Conservation (phyloP, 306 rosid genomes). For the Glycine latifolia region DNA sequence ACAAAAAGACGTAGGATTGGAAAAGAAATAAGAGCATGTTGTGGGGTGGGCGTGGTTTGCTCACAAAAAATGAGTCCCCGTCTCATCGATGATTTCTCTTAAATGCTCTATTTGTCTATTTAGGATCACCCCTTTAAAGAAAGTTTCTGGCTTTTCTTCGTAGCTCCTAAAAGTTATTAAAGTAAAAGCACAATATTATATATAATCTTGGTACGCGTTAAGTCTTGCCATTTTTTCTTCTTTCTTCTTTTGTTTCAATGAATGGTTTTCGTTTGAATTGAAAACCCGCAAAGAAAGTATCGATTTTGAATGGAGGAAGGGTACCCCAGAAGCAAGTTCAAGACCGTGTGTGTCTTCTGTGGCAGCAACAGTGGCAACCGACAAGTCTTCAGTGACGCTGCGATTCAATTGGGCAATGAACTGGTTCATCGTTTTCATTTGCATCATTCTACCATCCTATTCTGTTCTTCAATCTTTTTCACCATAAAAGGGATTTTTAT, state of each 20-base stretch:
- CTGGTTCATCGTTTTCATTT: conserved; percentile 57
- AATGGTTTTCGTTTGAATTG: conserved; percentile 49
- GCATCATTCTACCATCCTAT: neutral
- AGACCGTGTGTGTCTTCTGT: conserved; percentile 85
- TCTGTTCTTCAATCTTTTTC: conserved; percentile 6
- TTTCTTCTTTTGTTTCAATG: conserved; percentile 47
- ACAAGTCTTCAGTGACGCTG: conserved; percentile 80
- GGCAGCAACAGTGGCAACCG: conserved; percentile 94
- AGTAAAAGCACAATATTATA: neutral
- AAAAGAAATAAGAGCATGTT: conserved; percentile 55
- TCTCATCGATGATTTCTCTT: conserved; percentile 42
- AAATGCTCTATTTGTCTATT: conserved; percentile 45
- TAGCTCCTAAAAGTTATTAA: conserved; percentile 43
- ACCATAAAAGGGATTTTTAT: neutral
- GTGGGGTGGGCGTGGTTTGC: conserved; percentile 56
- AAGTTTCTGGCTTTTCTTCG: conserved; percentile 46
- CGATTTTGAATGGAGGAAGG: conserved; percentile 74
- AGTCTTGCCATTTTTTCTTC: conserved; percentile 31
- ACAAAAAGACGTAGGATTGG: conserved; percentile 60
- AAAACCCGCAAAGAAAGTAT: conserved; percentile 35
- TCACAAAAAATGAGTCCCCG: conserved; percentile 40
- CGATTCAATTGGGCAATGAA: conserved; percentile 89
- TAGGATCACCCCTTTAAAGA: conserved; percentile 50
- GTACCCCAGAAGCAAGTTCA: conserved; percentile 70
- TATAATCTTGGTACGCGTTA: conserved; percentile 39